Evolutionary conservation across 2,329 filamentous ascomycete genomes (phyloP).

Genomic region (Fulvia fulva): DNA sequence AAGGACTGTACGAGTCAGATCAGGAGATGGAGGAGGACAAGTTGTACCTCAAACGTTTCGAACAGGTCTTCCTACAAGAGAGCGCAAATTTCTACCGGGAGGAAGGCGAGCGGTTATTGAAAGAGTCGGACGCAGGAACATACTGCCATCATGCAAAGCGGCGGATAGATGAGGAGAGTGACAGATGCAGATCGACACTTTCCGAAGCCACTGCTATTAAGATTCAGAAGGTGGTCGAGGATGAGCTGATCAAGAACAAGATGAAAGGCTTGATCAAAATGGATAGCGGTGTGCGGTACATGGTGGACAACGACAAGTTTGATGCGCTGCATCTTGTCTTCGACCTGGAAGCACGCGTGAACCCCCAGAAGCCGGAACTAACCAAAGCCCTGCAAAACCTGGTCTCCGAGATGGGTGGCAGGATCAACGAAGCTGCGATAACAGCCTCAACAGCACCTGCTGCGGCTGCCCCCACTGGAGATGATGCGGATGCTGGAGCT

Average conservation of each 20-base stretch:
- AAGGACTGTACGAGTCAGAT: conserved; percentile 77
- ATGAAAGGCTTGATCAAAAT: conserved; percentile 78
- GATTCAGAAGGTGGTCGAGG: conserved; percentile 72
- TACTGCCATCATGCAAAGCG: conserved; percentile 75
- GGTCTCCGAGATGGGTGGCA: conserved; percentile 73
- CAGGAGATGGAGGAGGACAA: conserved; percentile 73
- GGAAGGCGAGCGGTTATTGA: conserved; percentile 71
- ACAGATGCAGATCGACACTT: conserved; percentile 78
- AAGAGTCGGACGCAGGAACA: conserved; percentile 71
- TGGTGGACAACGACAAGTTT: conserved; percentile 85
- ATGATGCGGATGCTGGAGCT: conserved; percentile 46
- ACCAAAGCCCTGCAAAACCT: conserved; percentile 68
- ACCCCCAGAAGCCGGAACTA: conserved; percentile 66
- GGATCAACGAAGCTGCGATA: conserved; percentile 69
- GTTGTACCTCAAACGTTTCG: conserved; percentile 79
- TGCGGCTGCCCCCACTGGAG: conserved; percentile 46
- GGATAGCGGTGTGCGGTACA: conserved; percentile 79
- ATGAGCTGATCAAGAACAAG: conserved; percentile 72
- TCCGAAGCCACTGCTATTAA: conserved; percentile 68
- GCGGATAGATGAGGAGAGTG: conserved; percentile 74
- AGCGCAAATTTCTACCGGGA: conserved; percentile 70
- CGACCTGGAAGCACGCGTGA: conserved; percentile 71
- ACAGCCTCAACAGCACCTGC: conserved; percentile 53
- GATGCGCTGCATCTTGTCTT: conserved; percentile 80
- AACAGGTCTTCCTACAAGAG: conserved; percentile 68